Conservation (phyloP, 495 filamentous ascomycete species). For the Trichoderma erinaceum region DNA sequence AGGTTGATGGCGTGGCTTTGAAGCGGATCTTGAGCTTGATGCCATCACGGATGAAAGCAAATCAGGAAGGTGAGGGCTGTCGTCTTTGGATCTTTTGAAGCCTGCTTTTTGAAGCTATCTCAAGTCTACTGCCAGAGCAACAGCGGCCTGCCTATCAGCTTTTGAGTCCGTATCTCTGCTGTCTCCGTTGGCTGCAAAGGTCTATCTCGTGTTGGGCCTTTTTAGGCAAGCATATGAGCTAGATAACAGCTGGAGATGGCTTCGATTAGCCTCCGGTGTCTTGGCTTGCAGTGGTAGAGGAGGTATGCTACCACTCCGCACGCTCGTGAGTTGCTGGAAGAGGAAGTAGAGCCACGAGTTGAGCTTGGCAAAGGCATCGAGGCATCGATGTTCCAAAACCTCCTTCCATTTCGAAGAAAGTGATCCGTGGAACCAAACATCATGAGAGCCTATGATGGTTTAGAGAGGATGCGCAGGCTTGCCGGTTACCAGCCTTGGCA, state of each 20-base stretch:
- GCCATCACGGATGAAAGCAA: not conserved
- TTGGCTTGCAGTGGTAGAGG: not conserved
- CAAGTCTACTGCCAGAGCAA: not conserved
- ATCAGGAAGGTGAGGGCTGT: not conserved
- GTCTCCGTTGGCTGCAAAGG: not conserved
- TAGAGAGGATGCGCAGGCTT: no score
- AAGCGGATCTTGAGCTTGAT: not conserved
- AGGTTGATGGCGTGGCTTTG: not conserved
- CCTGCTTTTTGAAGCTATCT: not conserved
- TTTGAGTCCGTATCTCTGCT: not conserved
- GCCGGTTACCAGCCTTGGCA: no score
- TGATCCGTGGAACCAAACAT: no score
- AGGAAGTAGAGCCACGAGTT: not conserved
- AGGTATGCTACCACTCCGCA: not conserved
- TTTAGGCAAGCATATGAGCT: not conserved
- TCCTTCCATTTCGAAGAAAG: no score
- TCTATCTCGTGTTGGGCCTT: not conserved
- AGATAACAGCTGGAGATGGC: not conserved
- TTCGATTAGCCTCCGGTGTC: not conserved
- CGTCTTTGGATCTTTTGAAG: not conserved
- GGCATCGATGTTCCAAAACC: no score
- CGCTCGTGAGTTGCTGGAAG: not conserved
- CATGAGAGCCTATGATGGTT: no score
- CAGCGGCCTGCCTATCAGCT: slow-evolving; percentile 1
- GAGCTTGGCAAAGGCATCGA: no score